Evolutionary conservation across 257 asterid species (phyloP).

Genomic region (Penstemon newberryi): DNA sequence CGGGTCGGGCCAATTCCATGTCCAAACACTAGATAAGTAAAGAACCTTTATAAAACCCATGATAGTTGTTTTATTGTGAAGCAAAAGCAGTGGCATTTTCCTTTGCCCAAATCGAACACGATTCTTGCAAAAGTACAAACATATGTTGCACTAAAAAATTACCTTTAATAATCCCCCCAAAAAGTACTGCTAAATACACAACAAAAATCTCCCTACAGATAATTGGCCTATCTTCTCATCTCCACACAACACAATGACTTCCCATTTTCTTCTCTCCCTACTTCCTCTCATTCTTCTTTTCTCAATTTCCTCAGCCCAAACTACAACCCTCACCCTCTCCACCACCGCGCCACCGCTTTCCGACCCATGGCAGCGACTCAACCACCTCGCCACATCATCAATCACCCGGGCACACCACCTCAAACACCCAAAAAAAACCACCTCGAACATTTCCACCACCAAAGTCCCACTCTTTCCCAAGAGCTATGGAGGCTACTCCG

Average conservation of each 20-base stretch:
- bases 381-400: slow-evolving; percentile 48
- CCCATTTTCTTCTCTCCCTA: slow-evolving; percentile 21
- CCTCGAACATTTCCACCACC: slow-evolving; percentile 28
- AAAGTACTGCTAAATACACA: background rate
- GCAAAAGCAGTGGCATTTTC: background rate
- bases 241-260: slow-evolving; percentile 12
- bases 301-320: slow-evolving; percentile 32
- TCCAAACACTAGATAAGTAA: background rate
- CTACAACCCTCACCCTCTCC: slow-evolving; percentile 42
- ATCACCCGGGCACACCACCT: slow-evolving; percentile 50
- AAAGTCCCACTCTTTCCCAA: slow-evolving; percentile 38
- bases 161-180: background rate
- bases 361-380: slow-evolving; percentile 45
- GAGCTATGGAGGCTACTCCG: slow-evolving; percentile 49
- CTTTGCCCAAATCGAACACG: slow-evolving; percentile 20
- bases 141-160: background rate
- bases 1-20: background rate
- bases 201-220: background rate
- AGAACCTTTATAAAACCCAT: background rate
- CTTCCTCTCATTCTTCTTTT: slow-evolving; percentile 23
- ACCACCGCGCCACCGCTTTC: slow-evolving; percentile 28
- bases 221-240: slow-evolving; percentile 2
- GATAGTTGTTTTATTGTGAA: background rate
- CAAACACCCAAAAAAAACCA: slow-evolving; percentile 31
- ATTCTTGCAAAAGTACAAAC: slow-evolving; percentile 8